These are phyloP conservation scores for Solanum neorickii DNA, from an alignment of 257 asterid species.

Conservation along the genomic window DNA sequence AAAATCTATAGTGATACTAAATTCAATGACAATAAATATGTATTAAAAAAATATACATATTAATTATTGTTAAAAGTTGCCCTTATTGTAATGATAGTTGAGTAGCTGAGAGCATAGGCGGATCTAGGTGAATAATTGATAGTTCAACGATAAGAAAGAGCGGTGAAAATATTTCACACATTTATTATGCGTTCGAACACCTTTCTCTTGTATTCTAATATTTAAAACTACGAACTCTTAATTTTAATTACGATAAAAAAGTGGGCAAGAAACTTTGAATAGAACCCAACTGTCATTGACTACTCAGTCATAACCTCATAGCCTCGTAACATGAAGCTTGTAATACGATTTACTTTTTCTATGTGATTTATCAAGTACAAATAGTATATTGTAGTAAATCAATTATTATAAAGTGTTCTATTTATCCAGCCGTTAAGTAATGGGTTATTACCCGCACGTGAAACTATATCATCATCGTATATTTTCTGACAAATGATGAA, in stretches of 20 bases:
- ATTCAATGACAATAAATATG: no score
- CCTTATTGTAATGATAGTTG: neutral
- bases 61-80: no score
- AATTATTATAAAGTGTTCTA: no score
- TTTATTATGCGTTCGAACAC: neutral
- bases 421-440: neutral
- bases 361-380: no score
- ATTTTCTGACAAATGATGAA: neutral
- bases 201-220: no score
- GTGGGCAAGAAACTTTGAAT: neutral
- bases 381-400: no score
- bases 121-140: neutral
- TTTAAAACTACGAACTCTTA: neutral
- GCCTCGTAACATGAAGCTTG: neutral
- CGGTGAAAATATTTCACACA: neutral
- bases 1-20: neutral
- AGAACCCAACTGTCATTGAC: neutral
- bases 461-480: neutral
- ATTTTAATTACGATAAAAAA: rapidly evolving
- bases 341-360: neutral
- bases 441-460: neutral
- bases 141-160: no score
- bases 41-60: no score
- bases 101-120: neutral
- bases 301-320: neutral